Evolutionary conservation across 2,329 filamentous ascomycete species (phyloP), one percentile per base, ranked within the genome.

Genomic region (Ceratocystis cubensis): DNA sequence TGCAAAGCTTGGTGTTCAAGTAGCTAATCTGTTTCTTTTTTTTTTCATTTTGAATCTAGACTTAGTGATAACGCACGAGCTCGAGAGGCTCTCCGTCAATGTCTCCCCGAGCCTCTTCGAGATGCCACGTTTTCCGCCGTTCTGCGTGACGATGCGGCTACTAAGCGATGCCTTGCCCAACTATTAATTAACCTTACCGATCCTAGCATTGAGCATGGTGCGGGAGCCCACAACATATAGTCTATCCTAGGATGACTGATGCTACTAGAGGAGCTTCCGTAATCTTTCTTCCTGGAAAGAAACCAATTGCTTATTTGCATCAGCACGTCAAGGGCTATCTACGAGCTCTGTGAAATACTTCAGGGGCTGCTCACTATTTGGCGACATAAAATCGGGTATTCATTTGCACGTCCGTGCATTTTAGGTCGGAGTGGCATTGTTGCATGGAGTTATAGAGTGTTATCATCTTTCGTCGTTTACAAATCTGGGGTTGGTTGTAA

Each of bases 71-170:
- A 99, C 73, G 93, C 93, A 69, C 88, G 94, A 69, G 94, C 94
- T 66, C 88, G 94, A 41, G 94, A 99, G 76, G 94, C 94, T 59
- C 83, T 99, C 25, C 86, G 94, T 53, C 94, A 99, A 76, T 99
- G 94, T 73, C 87, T 99, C 13, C 94, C 94, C 0, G 94, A 99
- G 73, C 94, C 94, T n/a, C 86, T 99, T n/a, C 88, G 94, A 61
- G 94, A 99, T 75, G 92, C 93, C 6, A 99, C 94, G 1, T 99
- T 99, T 75, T 96, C 91, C 7, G 93, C 92, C 0, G 94, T 99
- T 57, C 86, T 99, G 44, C 89, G 94, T 67, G 94, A 99, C 73
- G 94, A 99, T 74, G 94, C 94, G 15, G 94, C 94, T 1, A 99
- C 94, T 0, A 99, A 99, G 80, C 88, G 94, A 68, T 99, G 94